Percentiles rank a stretch among this genome's conserved stretches.
Conservation (phyloP, 345 rosid species). For the Camelina sativa region DNA sequence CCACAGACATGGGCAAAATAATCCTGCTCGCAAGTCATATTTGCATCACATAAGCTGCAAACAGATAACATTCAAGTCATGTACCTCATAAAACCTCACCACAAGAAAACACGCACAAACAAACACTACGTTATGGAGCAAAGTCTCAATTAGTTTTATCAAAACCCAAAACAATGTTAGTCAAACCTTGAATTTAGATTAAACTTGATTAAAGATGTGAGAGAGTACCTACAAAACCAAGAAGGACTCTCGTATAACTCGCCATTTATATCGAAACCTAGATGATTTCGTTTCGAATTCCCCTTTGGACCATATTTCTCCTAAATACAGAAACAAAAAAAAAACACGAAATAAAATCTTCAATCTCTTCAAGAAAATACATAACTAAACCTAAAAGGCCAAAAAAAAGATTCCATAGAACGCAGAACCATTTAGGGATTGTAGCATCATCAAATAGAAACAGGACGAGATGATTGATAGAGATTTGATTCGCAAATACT, state of each 20-base stretch:
- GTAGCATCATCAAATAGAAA: not conserved
- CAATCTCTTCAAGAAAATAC: not conserved
- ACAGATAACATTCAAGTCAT: not conserved
- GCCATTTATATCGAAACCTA: not conserved
- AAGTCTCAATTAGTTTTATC: not conserved
- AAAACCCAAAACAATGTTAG: not conserved
- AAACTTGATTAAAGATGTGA: not conserved
- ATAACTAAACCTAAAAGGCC: not conserved
- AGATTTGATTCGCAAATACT: slow-evolving; percentile 10
- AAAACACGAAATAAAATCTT: not conserved
- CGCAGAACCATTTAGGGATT: not conserved
- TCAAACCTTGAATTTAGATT: not conserved
- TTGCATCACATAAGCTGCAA: slow-evolving; percentile 14
- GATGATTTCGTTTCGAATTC: not conserved
- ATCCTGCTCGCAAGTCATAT: not conserved
- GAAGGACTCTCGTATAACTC: not conserved
- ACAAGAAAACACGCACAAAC: slow-evolving; percentile 3
- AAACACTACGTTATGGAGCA: not conserved
- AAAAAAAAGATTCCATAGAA: not conserved
- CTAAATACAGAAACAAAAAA: slow-evolving; percentile 43
- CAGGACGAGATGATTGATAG: not conserved
- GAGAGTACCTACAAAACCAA: slow-evolving; percentile 18
- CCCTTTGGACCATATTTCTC: slow-evolving; percentile 87
- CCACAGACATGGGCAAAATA: slow-evolving; percentile 22
- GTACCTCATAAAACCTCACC: not conserved